phyloP scores from a whole-genome alignment of 2,329 filamentous ascomycete species.

The Ophiostoma fasciatum region DNA sequence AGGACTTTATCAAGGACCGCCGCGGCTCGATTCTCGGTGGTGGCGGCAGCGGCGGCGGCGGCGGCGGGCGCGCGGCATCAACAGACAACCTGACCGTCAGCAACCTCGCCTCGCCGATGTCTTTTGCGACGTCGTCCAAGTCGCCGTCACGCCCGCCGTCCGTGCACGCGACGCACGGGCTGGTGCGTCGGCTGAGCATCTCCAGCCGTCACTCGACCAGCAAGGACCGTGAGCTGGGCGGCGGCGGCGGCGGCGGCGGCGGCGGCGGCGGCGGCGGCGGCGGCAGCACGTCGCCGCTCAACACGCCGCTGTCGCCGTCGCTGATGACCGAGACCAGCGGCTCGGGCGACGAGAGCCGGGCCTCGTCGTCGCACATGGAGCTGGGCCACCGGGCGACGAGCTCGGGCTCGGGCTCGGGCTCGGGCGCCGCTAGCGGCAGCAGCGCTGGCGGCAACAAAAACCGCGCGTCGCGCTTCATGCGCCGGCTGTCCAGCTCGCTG shows the following conservation, averaged over 20 bases:
- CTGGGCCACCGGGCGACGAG: conserved; percentile 18
- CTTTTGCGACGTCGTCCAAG: conserved; percentile 19
- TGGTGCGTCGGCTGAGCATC: conserved; percentile 48
- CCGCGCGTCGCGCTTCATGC: conserved; percentile 42
- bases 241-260: no score
- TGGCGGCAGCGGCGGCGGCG: no score
- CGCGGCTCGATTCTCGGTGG: conserved; percentile 39
- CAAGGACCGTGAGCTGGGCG: conserved; percentile 27
- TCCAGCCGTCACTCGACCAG: conserved; percentile 41
- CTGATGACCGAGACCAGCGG: conserved; percentile 28
- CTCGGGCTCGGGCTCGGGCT: conserved; percentile 15
- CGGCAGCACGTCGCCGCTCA: background rate
- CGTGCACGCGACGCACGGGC: conserved; percentile 32
- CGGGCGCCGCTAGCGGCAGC: no score
- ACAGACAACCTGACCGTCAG: conserved; percentile 25
- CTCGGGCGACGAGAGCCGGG: conserved; percentile 32
- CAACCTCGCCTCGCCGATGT: conserved; percentile 12
- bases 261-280: no score
- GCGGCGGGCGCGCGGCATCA: conserved; percentile 27
- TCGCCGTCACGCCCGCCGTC: conserved; percentile 34
- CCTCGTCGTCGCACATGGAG: conserved; percentile 21
- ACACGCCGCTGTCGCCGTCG: conserved; percentile 22
- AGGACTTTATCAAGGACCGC: conserved; percentile 46
- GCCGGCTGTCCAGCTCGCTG: conserved; percentile 40
- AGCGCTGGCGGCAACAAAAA: no score